Base-by-base conservation (phyloP, 1,284 basidiomycete species). In the Pseudozyma thailandica region DNA sequence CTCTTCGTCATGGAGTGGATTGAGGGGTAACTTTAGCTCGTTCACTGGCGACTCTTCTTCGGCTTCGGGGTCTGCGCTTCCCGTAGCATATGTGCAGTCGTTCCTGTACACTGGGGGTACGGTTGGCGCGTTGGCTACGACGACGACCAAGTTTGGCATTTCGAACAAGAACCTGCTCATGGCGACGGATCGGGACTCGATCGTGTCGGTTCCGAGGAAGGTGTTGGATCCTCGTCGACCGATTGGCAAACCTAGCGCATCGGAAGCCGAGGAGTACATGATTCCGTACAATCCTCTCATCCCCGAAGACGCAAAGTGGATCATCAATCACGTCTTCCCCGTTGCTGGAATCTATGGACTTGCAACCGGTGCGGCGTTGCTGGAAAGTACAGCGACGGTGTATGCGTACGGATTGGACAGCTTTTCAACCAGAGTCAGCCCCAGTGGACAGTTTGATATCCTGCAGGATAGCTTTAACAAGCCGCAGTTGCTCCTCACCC, bases 351-450 rank as follows among this genome's bases (percentile, higher is more conserved):
- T 90, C 15, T 85, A 26, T 21, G 21, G 33, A 12, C 37, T 81
- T n/a, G 77, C 90, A 20, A 90, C 92, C 1, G 87, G 91, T 0
- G 91, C 94, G 0, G 89, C 94, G 0, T 86, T 92, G 3, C 88
- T 98, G 28, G 95, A 98, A 83, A 94, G 92, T 6, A 97, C 94
- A 0, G 91, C 92, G 0, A 84, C 96, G n/a, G 88, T 98, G 10
- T 89, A 97, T 73, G 89, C 89, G 0, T 89, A 90, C 71, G 94
- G 94, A 5, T 86, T 94, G 15, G 95, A 98, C 83, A 85, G 94
- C 65, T 95, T 97, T 86, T 85, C 89, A 27, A 91, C 91, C 6
- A 88, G 92, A 15, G 87, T 93, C 4, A 88, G 92, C 35, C 93
- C 96, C 0, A 93, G 91, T 3, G 90, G 89, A 25, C 93, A 92